phyloP scores from a whole-genome alignment of 768 basidiomycete genomes.

The Pholiota molesta region DNA sequence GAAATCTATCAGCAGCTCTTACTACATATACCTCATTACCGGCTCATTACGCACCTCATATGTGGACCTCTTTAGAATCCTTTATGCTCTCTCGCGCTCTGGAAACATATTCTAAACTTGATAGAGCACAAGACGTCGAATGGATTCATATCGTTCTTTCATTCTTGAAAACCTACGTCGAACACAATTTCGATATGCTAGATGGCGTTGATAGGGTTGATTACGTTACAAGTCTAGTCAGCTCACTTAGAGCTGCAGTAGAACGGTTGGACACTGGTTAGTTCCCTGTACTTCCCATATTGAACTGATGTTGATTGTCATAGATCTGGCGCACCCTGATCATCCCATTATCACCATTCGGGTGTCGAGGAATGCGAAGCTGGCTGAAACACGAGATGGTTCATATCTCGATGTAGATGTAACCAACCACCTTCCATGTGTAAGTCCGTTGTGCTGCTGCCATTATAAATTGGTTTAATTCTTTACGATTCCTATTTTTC shows the following conservation, averaged over 20 bases:
- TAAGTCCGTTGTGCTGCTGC: slow-evolving; percentile 38
- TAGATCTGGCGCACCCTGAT: slow-evolving; percentile 65
- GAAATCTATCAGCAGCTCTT: slow-evolving; percentile 62
- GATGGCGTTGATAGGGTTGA: slow-evolving; percentile 50
- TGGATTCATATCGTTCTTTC: slow-evolving; percentile 82
- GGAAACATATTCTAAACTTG: slow-evolving; percentile 61
- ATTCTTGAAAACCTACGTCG: slow-evolving; percentile 72
- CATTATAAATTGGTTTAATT: background rate
- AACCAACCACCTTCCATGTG: slow-evolving; percentile 74
- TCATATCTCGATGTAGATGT: slow-evolving; percentile 62
- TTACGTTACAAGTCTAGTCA: slow-evolving; percentile 56
- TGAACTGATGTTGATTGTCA: slow-evolving; percentile 4
- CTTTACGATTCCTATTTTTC: slow-evolving; percentile 12
- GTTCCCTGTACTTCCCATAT: slow-evolving; percentile 10
- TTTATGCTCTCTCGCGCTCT: slow-evolving; percentile 79
- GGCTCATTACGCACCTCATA: slow-evolving; percentile 81
- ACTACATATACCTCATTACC: slow-evolving; percentile 80
- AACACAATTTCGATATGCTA: slow-evolving; percentile 54
- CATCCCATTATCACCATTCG: slow-evolving; percentile 69
- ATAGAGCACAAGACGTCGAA: slow-evolving; percentile 66
- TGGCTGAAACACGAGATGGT: slow-evolving; percentile 68
- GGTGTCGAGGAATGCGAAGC: slow-evolving; percentile 46
- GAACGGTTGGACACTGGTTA: slow-evolving; percentile 58
- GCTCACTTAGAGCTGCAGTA: slow-evolving; percentile 50
- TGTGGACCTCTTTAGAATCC: slow-evolving; percentile 80